A percentile compares a stretch with the other conserved stretches of the same genome.
phyloP scores from a whole-genome alignment of 2,329 filamentous ascomycete genomes.

The Penicillium rolfsii region DNA sequence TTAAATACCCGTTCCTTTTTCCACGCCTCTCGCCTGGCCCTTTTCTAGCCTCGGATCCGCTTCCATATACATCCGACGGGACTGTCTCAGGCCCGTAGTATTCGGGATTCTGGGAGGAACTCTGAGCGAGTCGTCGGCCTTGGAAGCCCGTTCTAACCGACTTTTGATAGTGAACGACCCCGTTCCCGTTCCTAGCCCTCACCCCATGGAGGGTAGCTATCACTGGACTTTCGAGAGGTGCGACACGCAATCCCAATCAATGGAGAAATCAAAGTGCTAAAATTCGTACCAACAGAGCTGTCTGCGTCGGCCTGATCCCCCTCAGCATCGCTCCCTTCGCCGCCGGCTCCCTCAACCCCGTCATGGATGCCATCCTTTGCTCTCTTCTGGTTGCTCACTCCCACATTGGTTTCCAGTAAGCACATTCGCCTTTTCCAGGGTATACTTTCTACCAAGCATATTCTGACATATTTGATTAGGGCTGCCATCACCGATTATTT shows the following conservation, averaged over 20 bases:
- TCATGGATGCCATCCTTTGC: conserved; percentile 83
- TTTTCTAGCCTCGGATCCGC: conserved; percentile 6
- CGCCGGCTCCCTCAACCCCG: conserved; percentile 85
- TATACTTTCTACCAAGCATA: not conserved
- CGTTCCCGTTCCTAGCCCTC: conserved; percentile 70
- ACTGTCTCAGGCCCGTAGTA: not conserved
- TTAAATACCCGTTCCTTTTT: conserved; percentile 13
- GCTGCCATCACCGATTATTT: conserved; percentile 89
- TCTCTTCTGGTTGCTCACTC: conserved; percentile 85
- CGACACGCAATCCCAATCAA: conserved; percentile 11
- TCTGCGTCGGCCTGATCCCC: conserved; percentile 81
- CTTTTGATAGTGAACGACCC: conserved; percentile 76
- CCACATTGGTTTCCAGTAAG: conserved; percentile 88
- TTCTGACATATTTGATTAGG: conserved; percentile 43
- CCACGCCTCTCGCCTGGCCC: conserved; percentile 7
- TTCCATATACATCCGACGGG: not conserved
- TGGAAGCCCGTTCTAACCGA: conserved; percentile 22
- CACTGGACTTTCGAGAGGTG: conserved; percentile 95
- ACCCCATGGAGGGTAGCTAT: conserved; percentile 86
- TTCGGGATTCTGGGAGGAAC: conserved; percentile 1
- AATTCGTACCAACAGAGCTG: conserved; percentile 55
- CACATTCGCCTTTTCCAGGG: conserved; percentile 11
- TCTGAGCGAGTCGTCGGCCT: not conserved
- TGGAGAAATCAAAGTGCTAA: conserved; percentile 9
- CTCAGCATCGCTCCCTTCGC: conserved; percentile 90